Conservation (phyloP, 768 basidiomycete species). For the Mrakia blollopis region DNA sequence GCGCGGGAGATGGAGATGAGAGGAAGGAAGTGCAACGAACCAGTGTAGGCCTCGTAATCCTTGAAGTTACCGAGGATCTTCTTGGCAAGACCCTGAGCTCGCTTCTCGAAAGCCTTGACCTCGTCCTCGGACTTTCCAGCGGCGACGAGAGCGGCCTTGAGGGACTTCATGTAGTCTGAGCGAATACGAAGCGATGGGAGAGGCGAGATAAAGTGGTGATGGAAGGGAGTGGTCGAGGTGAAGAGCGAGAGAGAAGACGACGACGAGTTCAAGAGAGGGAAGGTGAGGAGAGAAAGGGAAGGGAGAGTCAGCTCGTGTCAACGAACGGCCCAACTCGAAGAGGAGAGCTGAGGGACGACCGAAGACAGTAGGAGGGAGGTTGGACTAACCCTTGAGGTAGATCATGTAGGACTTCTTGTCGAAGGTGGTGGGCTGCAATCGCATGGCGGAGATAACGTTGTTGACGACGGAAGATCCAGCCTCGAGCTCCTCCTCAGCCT, state of each 20-base stretch:
- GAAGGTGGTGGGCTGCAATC: conserved; percentile 65
- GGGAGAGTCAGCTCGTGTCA: background rate
- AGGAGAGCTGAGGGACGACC: no score
- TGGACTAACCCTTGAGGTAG: conserved; percentile 36
- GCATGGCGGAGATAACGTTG: conserved; percentile 88
- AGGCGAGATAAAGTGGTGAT: background rate
- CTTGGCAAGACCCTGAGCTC: conserved; percentile 71
- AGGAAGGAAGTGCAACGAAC: conserved; percentile 42
- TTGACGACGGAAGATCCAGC: conserved; percentile 72
- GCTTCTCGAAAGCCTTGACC: conserved; percentile 74
- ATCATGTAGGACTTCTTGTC: conserved; percentile 65
- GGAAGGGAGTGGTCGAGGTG: background rate
- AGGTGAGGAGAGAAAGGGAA: background rate
- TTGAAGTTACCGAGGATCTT: conserved; percentile 86
- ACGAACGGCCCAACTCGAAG: background rate
- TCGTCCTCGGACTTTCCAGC: conserved; percentile 39
- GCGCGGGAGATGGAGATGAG: background rate
- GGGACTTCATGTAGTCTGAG: conserved; percentile 78
- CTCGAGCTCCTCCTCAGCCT: conserved; percentile 71
- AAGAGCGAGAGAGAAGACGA: background rate
- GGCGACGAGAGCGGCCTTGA: conserved; percentile 61
- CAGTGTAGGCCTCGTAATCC: conserved; percentile 50
- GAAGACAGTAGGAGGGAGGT: background rate
- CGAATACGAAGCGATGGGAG: background rate
- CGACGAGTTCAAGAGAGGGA: background rate